These are phyloP conservation scores for Dacryopinax spathularia DNA, from an alignment of 768 basidiomycete genomes.

Conservation along the genomic window DNA sequence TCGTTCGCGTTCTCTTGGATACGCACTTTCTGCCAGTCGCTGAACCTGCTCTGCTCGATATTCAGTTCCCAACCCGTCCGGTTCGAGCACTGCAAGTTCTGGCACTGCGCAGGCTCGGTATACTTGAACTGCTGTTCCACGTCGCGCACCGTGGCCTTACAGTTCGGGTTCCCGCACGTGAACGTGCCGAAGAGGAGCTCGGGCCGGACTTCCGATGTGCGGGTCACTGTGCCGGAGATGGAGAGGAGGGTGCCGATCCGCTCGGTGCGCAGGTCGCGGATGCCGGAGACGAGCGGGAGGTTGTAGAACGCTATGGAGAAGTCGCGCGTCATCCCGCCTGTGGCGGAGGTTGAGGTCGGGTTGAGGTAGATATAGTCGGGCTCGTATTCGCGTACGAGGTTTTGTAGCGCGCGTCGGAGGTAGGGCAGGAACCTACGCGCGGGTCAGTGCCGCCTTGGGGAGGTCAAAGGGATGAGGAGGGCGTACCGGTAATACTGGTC, in stretches of 20 bases:
- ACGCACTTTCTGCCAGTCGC: conserved; percentile 98
- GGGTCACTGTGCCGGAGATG: conserved; percentile 92
- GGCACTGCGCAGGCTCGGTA: conserved; percentile 93
- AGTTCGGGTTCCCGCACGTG: conserved; percentile 58
- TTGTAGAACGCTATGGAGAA: conserved; percentile 94
- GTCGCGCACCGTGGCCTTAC: conserved; percentile 72
- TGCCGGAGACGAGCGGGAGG: conserved; percentile 83
- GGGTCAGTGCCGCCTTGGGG: not conserved
- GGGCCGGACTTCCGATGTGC: conserved; percentile 93
- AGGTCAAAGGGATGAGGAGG: not conserved
- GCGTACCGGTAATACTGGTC: conserved; percentile 77
- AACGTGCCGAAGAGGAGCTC: conserved; percentile 90
- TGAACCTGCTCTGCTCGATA: conserved; percentile 91
- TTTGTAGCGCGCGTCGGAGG: conserved; percentile 77
- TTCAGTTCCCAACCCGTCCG: conserved; percentile 82
- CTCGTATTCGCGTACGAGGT: conserved; percentile 75
- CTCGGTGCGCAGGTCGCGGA: conserved; percentile 82
- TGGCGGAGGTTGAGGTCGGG: conserved; percentile 66
- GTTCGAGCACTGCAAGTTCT: conserved; percentile 88
- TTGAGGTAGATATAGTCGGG: conserved; percentile 94
- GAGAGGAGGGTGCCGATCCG: conserved; percentile 89
- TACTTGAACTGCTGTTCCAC: conserved; percentile 99
- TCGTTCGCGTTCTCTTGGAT: conserved; percentile 99
- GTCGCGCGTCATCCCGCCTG: conserved; percentile 76
- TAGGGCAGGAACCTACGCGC: conserved; percentile 63